Base-by-base conservation (phyloP, 306 rosid genomes). In the Quercus engelmannii region DNA sequence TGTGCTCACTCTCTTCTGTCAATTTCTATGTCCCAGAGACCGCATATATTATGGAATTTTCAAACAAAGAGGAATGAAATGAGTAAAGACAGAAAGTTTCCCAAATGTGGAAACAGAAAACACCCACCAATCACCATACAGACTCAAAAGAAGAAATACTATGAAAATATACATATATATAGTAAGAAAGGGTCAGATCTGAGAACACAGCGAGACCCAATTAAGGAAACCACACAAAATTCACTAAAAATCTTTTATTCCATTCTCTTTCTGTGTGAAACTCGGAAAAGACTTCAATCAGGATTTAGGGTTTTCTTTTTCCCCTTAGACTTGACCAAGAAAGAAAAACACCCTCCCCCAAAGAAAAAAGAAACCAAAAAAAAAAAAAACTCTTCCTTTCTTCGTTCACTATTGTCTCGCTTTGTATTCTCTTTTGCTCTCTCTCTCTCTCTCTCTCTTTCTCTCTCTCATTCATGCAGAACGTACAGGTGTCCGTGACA, bases 1-100 rank as follows among this genome's bases (percentile, higher is more conserved):
- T 91, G 97, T 94, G 98, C 98, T 94, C 98, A 89, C 98, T 94
- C 98, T 94, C 98, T 94, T 94, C 98, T 94, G 98, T 94, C 98
- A 94, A 92, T 89, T 91, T 92, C 97, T 55, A 85, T 82, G 86
- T 88, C 70, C 89, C 89, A 75, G 51, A 58, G 63, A 80, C 67
- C 46, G 12, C 12, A 41, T 41, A 41, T 41, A 8, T 41, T 41
- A 8, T 8, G 12, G 46, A 41, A 41, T 41, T 41, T 41, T 41
- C 46, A 41, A 41, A 41, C 11, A 41, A 41, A 41, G 46, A 41
- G 46, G 11, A 41, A 41, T 41, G 11, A 41, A 41, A 19, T 64
- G 64, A 72, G 20, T 7, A 19, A 49, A 14, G 3, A n/a, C 4
- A 67, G 51, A 52, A 81, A 28, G 54, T 28, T 69, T 71, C 67